These are phyloP conservation scores for Microcera coccophila DNA, from an alignment of 2,329 filamentous ascomycete genomes.

Conservation along the genomic window DNA sequence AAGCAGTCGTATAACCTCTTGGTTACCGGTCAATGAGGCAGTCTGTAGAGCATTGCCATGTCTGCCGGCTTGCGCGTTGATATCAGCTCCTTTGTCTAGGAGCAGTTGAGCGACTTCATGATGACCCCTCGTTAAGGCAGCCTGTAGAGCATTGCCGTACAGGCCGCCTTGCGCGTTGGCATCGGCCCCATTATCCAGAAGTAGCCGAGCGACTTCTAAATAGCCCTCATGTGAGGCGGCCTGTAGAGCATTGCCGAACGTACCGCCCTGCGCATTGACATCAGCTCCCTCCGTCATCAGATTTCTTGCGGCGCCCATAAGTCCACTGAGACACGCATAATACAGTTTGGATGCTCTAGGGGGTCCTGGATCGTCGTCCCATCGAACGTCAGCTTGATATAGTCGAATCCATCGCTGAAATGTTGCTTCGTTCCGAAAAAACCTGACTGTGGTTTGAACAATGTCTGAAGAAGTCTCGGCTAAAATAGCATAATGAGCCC, in stretches of 20 bases:
- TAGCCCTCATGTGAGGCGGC: conserved; percentile 10
- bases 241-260: conserved; percentile 13
- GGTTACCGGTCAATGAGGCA: too few species aligned
- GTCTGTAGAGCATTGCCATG: too few species aligned
- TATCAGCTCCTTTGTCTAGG: too few species aligned
- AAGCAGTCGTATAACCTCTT: too few species aligned
- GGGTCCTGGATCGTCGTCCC: conserved; percentile 3
- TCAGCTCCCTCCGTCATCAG: conserved; percentile 8
- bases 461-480: conserved; percentile 7
- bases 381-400: conserved; percentile 3
- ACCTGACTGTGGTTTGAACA: conserved; percentile 5
- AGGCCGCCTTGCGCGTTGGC: conserved; percentile 3
- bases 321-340: conserved; percentile 11
- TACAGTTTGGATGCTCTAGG: conserved; percentile 10
- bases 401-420: conserved; percentile 12
- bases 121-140: conserved; percentile 4
- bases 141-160: conserved; percentile 6
- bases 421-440: conserved; percentile 10
- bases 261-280: conserved; percentile 5
- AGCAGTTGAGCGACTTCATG: conserved; percentile 2
- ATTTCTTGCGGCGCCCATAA: conserved; percentile 4
- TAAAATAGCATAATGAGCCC: conserved; percentile 9
- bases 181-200: conserved; percentile 9
- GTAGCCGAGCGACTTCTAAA: conserved; percentile 1
- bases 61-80: too few species aligned